A percentile compares a stretch with the other conserved stretches of the same genome.
phyloP scores from a whole-genome alignment of 1,284 basidiomycete species.

The Paramarasmius palmivorus region DNA sequence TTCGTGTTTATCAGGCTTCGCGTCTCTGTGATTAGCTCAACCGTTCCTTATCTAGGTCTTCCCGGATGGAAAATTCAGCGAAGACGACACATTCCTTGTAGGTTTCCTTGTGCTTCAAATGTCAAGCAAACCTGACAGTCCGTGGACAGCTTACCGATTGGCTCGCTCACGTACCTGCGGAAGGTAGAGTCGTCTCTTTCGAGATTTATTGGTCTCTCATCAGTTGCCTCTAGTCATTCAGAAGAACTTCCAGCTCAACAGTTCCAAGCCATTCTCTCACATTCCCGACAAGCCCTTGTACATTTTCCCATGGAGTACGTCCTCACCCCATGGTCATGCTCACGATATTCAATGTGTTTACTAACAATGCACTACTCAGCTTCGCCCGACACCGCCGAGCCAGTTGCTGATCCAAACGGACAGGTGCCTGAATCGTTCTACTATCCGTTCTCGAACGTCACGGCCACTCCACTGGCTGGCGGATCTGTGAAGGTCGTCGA shows the following conservation, averaged over 20 bases:
- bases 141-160: constrained; percentile 60
- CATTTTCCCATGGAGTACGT: constrained; percentile 63
- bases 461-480: constrained; percentile 50
- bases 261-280: constrained; percentile 53
- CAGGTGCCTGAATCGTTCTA: constrained; percentile 51
- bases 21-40: too few relatives aligned
- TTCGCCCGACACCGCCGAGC: constrained; percentile 36
- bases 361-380: constrained; percentile 26
- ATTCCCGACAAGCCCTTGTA: constrained; percentile 62
- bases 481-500: constrained; percentile 68
- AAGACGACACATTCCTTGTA: constrained; percentile 71
- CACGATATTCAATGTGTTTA: constrained; percentile 12
- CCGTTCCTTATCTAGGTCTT: constrained; percentile 60
- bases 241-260: constrained; percentile 64
- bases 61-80: constrained; percentile 63
- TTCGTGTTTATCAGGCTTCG: too few relatives aligned
- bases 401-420: constrained; percentile 50
- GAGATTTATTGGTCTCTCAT: not conserved
- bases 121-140: too few relatives aligned
- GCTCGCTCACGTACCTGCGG: constrained; percentile 58
- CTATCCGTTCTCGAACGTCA: constrained; percentile 54
- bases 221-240: constrained; percentile 55
- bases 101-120: too few relatives aligned
- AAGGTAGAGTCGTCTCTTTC: constrained; percentile 30
- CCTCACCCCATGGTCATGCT: constrained; percentile 8